A percentile compares a stretch with the other conserved stretches of the same genome.
These are phyloP conservation scores for Diplotaxis tenuifolia DNA, from an alignment of 345 rosid genomes.

Conservation along the genomic window DNA sequence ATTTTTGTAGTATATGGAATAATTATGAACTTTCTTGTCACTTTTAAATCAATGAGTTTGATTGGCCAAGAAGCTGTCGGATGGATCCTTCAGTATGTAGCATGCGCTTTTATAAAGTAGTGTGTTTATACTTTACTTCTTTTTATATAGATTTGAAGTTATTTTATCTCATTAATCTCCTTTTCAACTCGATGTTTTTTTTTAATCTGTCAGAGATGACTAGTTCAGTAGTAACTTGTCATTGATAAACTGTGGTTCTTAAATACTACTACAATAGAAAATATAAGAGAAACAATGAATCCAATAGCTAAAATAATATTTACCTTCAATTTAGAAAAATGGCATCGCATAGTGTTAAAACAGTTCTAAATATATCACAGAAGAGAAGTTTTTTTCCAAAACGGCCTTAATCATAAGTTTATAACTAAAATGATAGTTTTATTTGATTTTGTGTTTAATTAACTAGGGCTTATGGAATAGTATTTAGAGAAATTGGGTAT, in stretches of 20 bases:
- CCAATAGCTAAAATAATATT: not conserved
- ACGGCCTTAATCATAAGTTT: not conserved
- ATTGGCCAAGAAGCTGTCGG: slow-evolving; percentile 27
- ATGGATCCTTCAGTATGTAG: slow-evolving; percentile 1
- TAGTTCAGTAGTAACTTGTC: not conserved
- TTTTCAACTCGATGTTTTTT: not conserved
- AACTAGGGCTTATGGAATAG: not conserved
- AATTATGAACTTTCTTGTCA: slow-evolving; percentile 26
- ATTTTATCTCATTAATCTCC: not conserved
- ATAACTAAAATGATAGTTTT: too few relatives aligned
- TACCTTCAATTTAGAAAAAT: not conserved
- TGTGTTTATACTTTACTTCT: not conserved
- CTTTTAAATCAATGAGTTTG: slow-evolving; percentile 22
- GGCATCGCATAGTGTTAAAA: not conserved
- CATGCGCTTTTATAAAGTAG: not conserved
- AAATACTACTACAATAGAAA: not conserved
- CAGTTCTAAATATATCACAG: not conserved
- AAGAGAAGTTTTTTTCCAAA: not conserved
- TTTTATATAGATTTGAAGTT: not conserved
- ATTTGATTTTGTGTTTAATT: not conserved
- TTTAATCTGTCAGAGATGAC: not conserved
- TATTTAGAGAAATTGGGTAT: too few relatives aligned
- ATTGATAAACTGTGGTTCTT: not conserved
- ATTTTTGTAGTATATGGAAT: slow-evolving; percentile 14
- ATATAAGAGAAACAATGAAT: not conserved